Percentiles rank a stretch among this genome's conserved stretches.
Evolutionary conservation across 768 basidiomycete genomes (phyloP).

Genomic region (Suillus subluteus): DNA sequence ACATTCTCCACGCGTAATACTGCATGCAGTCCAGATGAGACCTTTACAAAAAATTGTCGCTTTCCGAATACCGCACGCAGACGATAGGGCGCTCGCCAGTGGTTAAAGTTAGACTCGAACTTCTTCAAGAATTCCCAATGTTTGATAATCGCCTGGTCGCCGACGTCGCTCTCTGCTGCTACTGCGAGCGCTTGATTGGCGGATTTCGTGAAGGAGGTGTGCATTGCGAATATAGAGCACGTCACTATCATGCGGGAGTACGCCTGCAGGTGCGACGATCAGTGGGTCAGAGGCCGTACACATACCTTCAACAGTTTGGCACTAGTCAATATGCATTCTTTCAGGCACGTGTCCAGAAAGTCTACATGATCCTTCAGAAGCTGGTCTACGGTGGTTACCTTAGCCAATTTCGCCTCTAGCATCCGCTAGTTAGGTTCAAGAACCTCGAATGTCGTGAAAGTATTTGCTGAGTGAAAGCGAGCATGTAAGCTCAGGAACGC

Average conservation of each 20-base stretch:
- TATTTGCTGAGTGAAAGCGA: no score
- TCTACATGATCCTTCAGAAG: constrained; percentile 94
- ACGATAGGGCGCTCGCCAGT: constrained; percentile 59
- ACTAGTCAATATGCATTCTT: constrained; percentile 97
- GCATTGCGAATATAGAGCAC: constrained; percentile 87
- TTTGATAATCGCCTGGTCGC: constrained; percentile 68
- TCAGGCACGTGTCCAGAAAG: constrained; percentile 95
- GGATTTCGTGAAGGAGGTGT: constrained; percentile 84
- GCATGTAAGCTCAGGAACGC: no score
- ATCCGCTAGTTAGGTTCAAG: no score
- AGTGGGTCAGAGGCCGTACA: constrained; percentile 19
- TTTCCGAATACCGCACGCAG: not conserved
- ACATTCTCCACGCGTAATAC: constrained; percentile 92
- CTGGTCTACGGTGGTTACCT: constrained; percentile 94
- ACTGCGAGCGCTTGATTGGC: constrained; percentile 70
- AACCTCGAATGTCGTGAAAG: no score
- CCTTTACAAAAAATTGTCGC: constrained; percentile 28
- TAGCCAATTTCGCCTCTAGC: constrained; percentile 81
- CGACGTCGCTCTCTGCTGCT: constrained; percentile 54
- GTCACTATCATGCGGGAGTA: constrained; percentile 74
- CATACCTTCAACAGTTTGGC: constrained; percentile 84
- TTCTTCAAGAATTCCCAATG: constrained; percentile 80
- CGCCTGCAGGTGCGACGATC: constrained; percentile 45
- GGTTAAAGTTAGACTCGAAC: constrained; percentile 94
- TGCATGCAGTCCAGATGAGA: constrained; percentile 81